phyloP scores from a whole-genome alignment of 75 land plant species.

The Larix kaempferi region DNA sequence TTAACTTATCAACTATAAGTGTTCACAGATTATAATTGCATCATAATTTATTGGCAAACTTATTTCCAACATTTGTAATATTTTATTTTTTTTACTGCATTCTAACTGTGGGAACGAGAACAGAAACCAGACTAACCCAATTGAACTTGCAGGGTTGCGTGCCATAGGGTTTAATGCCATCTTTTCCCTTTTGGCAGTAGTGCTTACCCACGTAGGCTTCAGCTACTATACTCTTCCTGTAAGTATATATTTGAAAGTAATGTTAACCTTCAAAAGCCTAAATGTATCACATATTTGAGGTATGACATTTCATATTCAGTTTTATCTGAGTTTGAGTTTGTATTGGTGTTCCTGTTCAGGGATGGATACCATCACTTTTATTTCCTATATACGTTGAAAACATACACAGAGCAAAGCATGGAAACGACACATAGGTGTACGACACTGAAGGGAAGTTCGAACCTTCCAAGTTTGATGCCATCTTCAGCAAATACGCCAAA shows the following conservation, averaged over 20 bases:
- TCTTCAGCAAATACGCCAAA: conserved; percentile 26
- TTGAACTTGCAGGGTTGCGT: conserved; percentile 41
- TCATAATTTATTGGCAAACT: too few species aligned
- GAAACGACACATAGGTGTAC: conserved; percentile 56
- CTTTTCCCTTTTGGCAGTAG: conserved; percentile 30
- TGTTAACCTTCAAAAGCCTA: too few species aligned
- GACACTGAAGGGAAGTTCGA: conserved; percentile 63
- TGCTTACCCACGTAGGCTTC: conserved; percentile 44
- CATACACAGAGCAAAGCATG: conserved; percentile 54
- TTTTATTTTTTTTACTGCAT: too few species aligned
- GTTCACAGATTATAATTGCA: too few species aligned
- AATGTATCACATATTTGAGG: background rate
- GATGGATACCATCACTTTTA: conserved; percentile 24
- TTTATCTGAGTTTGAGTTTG: too few species aligned
- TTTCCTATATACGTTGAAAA: conserved; percentile 64
- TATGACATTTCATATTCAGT: too few species aligned
- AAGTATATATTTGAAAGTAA: conserved; percentile 7
- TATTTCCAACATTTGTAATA: too few species aligned
- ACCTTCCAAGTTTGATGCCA: conserved; percentile 32
- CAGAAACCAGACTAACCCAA: too few species aligned
- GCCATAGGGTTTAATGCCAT: conserved; percentile 55
- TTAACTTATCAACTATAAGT: too few species aligned
- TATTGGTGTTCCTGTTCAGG: conserved; percentile 10
- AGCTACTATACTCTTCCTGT: conserved; percentile 71
- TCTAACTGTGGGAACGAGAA: too few species aligned